Conservation (phyloP, 2,329 filamentous ascomycete genomes). For the Fusarium haematococcum region DNA sequence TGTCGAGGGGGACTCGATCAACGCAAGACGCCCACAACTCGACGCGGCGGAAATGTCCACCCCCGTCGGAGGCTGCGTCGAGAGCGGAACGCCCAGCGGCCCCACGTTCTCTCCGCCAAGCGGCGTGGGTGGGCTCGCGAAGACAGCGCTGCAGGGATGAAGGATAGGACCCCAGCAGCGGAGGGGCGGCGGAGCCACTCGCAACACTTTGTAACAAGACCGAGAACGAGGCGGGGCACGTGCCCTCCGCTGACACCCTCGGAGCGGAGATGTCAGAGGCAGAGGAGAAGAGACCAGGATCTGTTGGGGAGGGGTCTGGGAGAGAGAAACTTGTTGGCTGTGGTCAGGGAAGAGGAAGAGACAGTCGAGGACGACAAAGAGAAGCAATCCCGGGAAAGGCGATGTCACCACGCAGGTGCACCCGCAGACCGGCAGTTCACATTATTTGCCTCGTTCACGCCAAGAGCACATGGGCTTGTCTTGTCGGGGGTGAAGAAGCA, state of each 20-base stretch:
- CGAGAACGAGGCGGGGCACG: conserved; percentile 24
- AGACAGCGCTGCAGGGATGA: conserved; percentile 14
- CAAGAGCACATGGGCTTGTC: neutral
- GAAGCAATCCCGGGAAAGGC: neutral
- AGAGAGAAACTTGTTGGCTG: neutral
- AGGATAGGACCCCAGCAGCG: conserved; percentile 6
- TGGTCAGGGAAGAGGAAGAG: neutral
- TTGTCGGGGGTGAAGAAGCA: conserved; percentile 31
- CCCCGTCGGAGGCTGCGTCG: neutral
- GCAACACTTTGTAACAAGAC: conserved; percentile 11
- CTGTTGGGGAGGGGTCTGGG: conserved; percentile 10
- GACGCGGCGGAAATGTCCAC: conserved; percentile 22
- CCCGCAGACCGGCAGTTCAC: conserved; percentile 6
- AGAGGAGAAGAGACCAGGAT: neutral
- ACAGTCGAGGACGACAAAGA: neutral
- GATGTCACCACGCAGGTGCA: conserved; percentile 11
- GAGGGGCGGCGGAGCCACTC: conserved; percentile 36
- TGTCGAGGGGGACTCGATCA: conserved; percentile 12
- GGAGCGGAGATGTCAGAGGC: conserved; percentile 28
- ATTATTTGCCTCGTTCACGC: conserved; percentile 2
- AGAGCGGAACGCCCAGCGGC: conserved; percentile 36
- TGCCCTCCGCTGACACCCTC: conserved; percentile 31
- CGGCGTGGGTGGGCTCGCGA: conserved; percentile 12
- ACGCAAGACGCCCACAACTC: neutral
- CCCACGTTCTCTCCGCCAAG: conserved; percentile 34